Base-by-base conservation (phyloP, 768 basidiomycete genomes). In the Kwoniella dejecticola region DNA sequence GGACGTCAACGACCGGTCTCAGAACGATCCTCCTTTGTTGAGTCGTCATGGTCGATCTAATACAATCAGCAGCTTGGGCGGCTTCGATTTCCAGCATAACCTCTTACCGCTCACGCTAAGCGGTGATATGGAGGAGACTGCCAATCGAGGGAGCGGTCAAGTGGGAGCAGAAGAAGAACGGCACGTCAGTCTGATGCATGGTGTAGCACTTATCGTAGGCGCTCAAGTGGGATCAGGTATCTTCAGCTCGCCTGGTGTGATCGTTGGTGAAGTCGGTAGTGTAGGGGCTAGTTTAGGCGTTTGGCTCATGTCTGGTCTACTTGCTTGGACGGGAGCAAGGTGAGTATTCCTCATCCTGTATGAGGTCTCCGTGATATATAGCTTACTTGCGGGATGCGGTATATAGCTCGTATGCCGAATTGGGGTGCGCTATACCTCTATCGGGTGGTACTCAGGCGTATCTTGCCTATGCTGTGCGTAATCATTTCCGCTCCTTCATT, bases 181-280 rank as follows among this genome's bases (percentile, higher is more conserved):
- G 77, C 89, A 79, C 66, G 85, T 94, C 8, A 84, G 87, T 12
- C 77, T 95, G 23, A 70, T 90, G 26, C 90, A 90, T 69, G 90
- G 91, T 88, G 85, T 95, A 67, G 91, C 89, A 27, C 81, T 96
- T 42, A 84, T 93, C 64, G 86, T 89, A 17, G 91, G 92, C 6
- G 79, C 85, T 68, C 91, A 94, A 83, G 89, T 88, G 71, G 92
- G 92, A 15, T 94, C 91, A 17, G 92, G 92, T 31, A 96, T 96
- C 60, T 96, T 95, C 80, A 93, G 91, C 3, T 93, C 91, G 4
- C 92, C 94, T 1, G 95, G 95, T 1, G 86, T 97, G 26, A 87
- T 97, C 1, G 86, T 94, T 26, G 88, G 90, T 10, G 90, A 94
- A 72, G 88, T 89, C 0, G 84, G 91, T 36, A 91, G 89, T 68